Conservation (phyloP, 345 rosid genomes). For the Hibiscus tridactylites region DNA sequence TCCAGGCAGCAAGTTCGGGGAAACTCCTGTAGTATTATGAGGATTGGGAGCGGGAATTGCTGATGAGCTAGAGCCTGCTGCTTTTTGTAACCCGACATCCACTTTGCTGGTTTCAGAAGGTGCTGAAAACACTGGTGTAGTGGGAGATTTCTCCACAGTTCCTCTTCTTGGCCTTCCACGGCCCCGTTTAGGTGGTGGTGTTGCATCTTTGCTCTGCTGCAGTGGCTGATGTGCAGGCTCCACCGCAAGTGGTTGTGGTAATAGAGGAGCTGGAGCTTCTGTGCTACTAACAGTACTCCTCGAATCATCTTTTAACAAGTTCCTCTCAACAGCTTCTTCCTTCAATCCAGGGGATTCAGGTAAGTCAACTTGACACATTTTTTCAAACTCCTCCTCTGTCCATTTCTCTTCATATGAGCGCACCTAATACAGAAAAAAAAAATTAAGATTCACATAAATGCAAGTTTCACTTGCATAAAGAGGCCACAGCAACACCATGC, state of each 20-base stretch:
- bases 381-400: constrained; percentile 95
- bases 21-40: constrained; percentile 16
- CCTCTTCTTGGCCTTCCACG: constrained; percentile 91
- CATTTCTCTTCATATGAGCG: constrained; percentile 86
- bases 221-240: constrained; percentile 20
- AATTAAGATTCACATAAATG: constrained; percentile 1
- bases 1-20: constrained; percentile 21
- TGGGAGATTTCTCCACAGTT: constrained; percentile 37
- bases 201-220: constrained; percentile 45
- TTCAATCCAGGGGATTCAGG: constrained; percentile 59
- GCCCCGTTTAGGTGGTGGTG: constrained; percentile 76
- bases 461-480: background rate
- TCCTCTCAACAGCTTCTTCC: constrained; percentile 41
- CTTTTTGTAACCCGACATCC: constrained; percentile 28
- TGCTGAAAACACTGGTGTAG: constrained; percentile 20
- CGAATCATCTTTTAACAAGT: constrained; percentile 32
- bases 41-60: constrained; percentile 20
- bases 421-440: constrained; percentile 33
- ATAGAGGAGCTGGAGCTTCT: constrained; percentile 19
- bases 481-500: background rate
- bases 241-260: constrained; percentile 17
- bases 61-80: constrained; percentile 25
- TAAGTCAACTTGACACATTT: constrained; percentile 72
- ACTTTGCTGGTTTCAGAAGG: constrained; percentile 28
- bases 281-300: constrained; percentile 13